Conservation (phyloP, 129 eudicot species). For the Gnaphalium uliginosum region DNA sequence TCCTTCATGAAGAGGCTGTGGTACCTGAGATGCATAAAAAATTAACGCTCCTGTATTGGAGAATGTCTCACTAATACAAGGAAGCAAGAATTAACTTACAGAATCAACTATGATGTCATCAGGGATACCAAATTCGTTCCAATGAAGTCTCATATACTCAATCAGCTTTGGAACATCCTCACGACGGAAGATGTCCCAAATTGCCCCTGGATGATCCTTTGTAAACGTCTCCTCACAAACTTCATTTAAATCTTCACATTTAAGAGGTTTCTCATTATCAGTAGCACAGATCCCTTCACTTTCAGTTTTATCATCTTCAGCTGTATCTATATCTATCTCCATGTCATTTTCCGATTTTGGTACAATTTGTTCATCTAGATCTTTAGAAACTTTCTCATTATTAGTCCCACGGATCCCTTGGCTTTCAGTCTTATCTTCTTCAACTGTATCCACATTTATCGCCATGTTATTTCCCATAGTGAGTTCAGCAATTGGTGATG, state of each 20-base stretch:
- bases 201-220: conserved; percentile 61
- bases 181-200: conserved; percentile 86
- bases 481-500: conserved; percentile 21
- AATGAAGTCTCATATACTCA: conserved; percentile 59
- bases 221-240: conserved; percentile 30
- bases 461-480: conserved; percentile 26
- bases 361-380: conserved; percentile 14
- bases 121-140: conserved; percentile 55
- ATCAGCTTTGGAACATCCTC: conserved; percentile 74
- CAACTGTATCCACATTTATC: conserved; percentile 33
- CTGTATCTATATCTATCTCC: conserved; percentile 35
- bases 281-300: conserved; percentile 31
- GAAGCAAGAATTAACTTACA: conserved; percentile 38
- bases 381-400: neutral
- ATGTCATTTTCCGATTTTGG: conserved; percentile 31
- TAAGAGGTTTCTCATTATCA: conserved; percentile 29
- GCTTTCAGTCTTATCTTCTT: conserved; percentile 38
- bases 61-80: conserved; percentile 7
- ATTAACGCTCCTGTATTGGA: neutral
- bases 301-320: conserved; percentile 36
- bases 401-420: neutral
- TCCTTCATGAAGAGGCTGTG: conserved; percentile 60
- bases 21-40: conserved; percentile 29
- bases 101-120: conserved; percentile 38
- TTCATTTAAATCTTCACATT: conserved; percentile 45